Percentiles rank a stretch among this genome's conserved stretches.
These are phyloP conservation scores for Ophiognomonia clavigignenti-juglandacearum DNA, from an alignment of 2,329 filamentous ascomycete genomes.

Conservation along the genomic window DNA sequence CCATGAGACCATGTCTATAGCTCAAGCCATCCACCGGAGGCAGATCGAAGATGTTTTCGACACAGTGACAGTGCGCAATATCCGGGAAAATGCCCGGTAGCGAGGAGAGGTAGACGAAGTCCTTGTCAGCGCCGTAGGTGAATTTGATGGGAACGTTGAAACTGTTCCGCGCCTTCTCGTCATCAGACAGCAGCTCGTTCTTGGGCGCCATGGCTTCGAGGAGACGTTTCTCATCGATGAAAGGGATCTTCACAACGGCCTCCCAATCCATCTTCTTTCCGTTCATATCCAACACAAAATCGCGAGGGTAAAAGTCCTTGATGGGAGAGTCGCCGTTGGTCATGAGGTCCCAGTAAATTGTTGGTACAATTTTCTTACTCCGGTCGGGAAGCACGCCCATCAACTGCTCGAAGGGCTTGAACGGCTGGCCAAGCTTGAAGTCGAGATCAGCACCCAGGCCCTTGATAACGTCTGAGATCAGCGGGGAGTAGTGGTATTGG, in stretches of 20 bases:
- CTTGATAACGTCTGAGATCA: constrained; percentile 87
- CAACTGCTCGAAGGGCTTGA: constrained; percentile 90
- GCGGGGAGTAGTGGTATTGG: constrained; percentile 90
- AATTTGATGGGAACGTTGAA: constrained; percentile 95
- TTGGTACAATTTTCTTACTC: constrained; percentile 93
- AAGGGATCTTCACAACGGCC: constrained; percentile 97
- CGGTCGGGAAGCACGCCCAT: constrained; percentile 98
- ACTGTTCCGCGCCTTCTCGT: constrained; percentile 77
- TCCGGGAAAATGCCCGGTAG: constrained; percentile 88
- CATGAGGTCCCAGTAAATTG: constrained; percentile 87
- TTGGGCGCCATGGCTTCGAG: constrained; percentile 81
- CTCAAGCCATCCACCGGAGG: constrained; percentile 88
- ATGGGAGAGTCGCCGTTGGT: constrained; percentile 86
- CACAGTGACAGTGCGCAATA: constrained; percentile 77
- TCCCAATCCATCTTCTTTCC: constrained; percentile 99
- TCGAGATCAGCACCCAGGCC: constrained; percentile 83
- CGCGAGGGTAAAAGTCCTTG: constrained; percentile 94
- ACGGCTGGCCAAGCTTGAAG: constrained; percentile 91
- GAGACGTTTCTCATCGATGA: constrained; percentile 88
- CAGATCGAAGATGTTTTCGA: constrained; percentile 94
- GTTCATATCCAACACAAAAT: constrained; percentile 98
- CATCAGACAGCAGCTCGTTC: constrained; percentile 70
- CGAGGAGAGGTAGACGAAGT: constrained; percentile 83
- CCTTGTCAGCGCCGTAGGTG: constrained; percentile 70
- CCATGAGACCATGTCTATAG: constrained; percentile 76